Base-by-base conservation (phyloP, 2,329 filamentous ascomycete genomes). In the Aspergillus quadricinctus region DNA sequence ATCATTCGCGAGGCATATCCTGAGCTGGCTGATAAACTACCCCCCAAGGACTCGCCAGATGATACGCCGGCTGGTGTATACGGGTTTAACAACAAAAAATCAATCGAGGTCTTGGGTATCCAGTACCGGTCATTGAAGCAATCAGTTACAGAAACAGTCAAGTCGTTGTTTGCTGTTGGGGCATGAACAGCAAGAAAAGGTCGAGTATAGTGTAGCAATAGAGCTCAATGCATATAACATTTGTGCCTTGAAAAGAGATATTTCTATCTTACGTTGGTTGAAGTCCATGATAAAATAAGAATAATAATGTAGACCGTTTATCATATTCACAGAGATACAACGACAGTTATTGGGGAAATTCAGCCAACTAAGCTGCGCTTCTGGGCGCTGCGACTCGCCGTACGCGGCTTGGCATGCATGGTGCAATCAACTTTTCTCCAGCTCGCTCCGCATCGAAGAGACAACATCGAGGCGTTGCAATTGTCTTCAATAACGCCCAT, bases 1-100 rank as follows among this genome's bases (percentile, higher is more conserved):
- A 69, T 72, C 19, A 72, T 78, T 50, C 69, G 72, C 8, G 71
- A 79, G 50, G 67, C 70, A 11, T 75, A 75, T 57, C 77, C 78
- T 3, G 66, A 78, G 43, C 60, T 77, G 27, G 71, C 69, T 29
- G 66, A 72, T 7, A 75, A 73, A 55, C 58, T 80, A 50, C 78
- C 78, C 8, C 57, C 69, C 11, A 68, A 69, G 27, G 68, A 74
- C 40, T 60, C 64, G 1, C 49, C 67, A 2, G 69, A 64, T 46
- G 72, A 75, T 45, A 54, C 68, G 8, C 65, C 70, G 0, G 51
- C 63, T 3, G 57, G 67, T 43, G 64, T 66, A 8, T 77, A 67
- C 55, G 66, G 65, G 21, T 68, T 68, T 56, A 69, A 78, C 61
- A 78, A 76, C 63, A 70, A 61, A 23, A 72, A 67, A 52, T 75